Base-by-base conservation (phyloP, 2,329 filamentous ascomycete species). In the Fusarium zealandicum region DNA sequence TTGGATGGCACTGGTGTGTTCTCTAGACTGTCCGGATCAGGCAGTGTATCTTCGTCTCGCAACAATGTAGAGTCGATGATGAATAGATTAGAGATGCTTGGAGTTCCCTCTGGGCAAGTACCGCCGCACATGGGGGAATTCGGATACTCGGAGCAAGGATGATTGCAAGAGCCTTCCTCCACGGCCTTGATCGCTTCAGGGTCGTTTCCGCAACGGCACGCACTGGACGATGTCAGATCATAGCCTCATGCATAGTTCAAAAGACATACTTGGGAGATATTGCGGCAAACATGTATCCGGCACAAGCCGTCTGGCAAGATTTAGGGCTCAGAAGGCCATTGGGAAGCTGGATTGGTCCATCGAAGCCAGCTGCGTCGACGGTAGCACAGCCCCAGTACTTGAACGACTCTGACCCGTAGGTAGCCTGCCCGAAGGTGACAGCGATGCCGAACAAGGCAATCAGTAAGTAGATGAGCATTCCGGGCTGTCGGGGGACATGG, bases 141-240 rank as follows among this genome's bases (percentile, higher is more conserved):
- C 7, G 64, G 57, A 33, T 70, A 65, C 20, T 65, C 59, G 48
- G 66, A 61, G 51, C 73, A 75, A 2, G 67, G 55, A 41, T 69
- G 55, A 46, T 74, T 68, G 55, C 73, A 75, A 14, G 59, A 58
- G 22, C 45, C 57, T 40, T 74, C 70, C 16, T 72, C 63, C 30
- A 68, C 44, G 7, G 63, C 33, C 10, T 57, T 65, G 46, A 75
- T 61, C 2, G 65, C 70, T 2, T 62, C 61, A 17, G 52, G 31
- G 52, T 75, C 65, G 42, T 75, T 67, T 43, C 73, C 73, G 42
- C 73, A 75, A 40, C 68, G 72, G 16, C 73, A 75, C 12, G 66
- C 68, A 54, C 73, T 75, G 30, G 6, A 1, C 28, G 6, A 9
- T 36, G 55, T 66, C 57, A 66, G 46, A 17, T 9, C n/a, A 10